Percentiles rank a stretch among this genome's conserved stretches.
phyloP scores from a whole-genome alignment of 345 rosid genomes.

The Geranium rotundifolium region DNA sequence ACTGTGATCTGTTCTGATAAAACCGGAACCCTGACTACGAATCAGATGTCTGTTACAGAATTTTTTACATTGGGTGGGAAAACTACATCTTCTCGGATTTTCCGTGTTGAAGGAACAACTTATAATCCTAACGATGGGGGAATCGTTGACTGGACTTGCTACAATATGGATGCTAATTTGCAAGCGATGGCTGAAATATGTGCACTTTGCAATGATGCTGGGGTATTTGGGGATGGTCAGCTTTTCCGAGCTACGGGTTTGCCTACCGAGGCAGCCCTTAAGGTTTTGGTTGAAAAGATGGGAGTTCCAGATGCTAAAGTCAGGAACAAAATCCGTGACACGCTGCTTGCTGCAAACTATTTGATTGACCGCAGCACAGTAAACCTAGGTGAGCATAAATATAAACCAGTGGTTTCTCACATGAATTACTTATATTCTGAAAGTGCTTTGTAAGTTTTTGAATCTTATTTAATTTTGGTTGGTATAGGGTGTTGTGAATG shows the following conservation, averaged over 20 bases:
- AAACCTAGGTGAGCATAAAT: constrained; percentile 41
- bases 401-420: constrained; percentile 1
- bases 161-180: constrained; percentile 79
- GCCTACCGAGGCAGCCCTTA: constrained; percentile 96
- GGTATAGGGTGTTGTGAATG: constrained; percentile 60
- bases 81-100: constrained; percentile 38
- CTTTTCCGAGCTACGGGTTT: constrained; percentile 76
- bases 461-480: constrained; percentile 3
- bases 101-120: constrained; percentile 82
- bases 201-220: constrained; percentile 86
- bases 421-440: not conserved
- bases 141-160: constrained; percentile 73
- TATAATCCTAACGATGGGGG: constrained; percentile 90
- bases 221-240: constrained; percentile 58
- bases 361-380: constrained; percentile 50
- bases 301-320: constrained; percentile 53
- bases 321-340: constrained; percentile 36
- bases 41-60: constrained; percentile 83
- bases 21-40: constrained; percentile 86
- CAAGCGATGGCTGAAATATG: constrained; percentile 76
- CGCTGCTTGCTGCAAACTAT: constrained; percentile 42
- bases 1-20: constrained; percentile 93
- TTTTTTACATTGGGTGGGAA: constrained; percentile 71
- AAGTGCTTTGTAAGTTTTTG: constrained; percentile 5
- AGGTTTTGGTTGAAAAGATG: constrained; percentile 89